phyloP scores from a whole-genome alignment of 371 early-diverging fungal species.

The Mucor racemosus region DNA sequence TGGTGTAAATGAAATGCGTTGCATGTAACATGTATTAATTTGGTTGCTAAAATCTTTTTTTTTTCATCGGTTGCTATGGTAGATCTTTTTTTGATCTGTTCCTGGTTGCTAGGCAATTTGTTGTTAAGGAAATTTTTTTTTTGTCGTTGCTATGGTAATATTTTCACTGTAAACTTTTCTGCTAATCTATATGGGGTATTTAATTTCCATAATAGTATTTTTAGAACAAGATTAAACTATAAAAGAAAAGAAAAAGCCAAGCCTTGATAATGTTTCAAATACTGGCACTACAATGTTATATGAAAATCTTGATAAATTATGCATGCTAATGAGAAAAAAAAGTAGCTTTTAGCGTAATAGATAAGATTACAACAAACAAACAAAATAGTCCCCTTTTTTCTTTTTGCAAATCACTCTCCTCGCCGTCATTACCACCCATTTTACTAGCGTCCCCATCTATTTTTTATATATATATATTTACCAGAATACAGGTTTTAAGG shows the following conservation, averaged over 20 bases:
- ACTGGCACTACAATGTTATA: background rate
- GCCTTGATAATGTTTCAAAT: background rate
- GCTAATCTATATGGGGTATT: background rate
- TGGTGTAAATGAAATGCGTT: too few species aligned
- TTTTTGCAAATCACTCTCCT: background rate
- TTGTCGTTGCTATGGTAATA: too few species aligned
- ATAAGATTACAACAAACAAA: too few species aligned
- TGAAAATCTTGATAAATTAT: background rate
- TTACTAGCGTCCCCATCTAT: background rate
- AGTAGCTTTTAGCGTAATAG: background rate
- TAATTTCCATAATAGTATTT: background rate
- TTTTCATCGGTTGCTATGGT: background rate
- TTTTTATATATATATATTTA: background rate
- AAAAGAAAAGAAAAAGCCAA: background rate
- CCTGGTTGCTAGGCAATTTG: slow-evolving; percentile 1
- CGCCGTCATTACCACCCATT: background rate
- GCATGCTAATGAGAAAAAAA: background rate
- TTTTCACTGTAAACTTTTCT: background rate
- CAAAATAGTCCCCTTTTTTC: background rate
- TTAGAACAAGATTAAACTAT: background rate
- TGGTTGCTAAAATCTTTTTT: too few species aligned
- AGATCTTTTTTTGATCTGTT: background rate
- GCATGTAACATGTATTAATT: too few species aligned
- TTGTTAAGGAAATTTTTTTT: background rate
- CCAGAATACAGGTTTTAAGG: slow-evolving; percentile 10